Conservation (phyloP, 139 green algal species). For the Chlamydomonas sp. region DNA sequence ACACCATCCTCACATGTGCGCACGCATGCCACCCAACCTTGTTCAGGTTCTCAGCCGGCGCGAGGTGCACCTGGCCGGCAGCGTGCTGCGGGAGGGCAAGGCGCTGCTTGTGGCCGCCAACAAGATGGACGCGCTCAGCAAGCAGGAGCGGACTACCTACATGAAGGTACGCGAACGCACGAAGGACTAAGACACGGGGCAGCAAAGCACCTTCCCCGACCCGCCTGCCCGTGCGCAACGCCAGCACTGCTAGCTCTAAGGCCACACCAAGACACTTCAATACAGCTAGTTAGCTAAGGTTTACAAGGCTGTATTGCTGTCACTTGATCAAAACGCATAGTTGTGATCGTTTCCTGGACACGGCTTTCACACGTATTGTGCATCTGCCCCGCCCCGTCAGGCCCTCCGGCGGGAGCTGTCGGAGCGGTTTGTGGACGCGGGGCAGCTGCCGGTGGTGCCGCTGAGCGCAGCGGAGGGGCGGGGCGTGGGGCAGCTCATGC, state of each 20-base stretch:
- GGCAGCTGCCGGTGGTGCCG: constrained; percentile 56
- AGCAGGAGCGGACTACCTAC: constrained; percentile 15
- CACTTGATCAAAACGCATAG: too few relatives aligned
- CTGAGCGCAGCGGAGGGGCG: constrained; percentile 69
- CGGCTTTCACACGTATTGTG: too few relatives aligned
- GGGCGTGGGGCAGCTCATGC: constrained; percentile 65
- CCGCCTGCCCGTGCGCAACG: neutral
- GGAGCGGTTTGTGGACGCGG: constrained; percentile 49
- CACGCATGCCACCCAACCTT: neutral
- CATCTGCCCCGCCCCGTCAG: neutral
- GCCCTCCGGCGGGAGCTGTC: constrained; percentile 44
- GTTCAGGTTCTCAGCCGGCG: constrained; percentile 57
- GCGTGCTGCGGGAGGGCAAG: constrained; percentile 69
- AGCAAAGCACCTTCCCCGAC: neutral
- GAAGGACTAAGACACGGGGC: neutral
- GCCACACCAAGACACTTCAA: too few relatives aligned
- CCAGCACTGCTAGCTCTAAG: too few relatives aligned
- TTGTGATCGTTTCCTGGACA: too few relatives aligned
- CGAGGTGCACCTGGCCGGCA: constrained; percentile 73
- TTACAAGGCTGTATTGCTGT: too few relatives aligned
- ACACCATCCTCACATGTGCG: neutral
- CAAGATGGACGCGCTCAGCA: constrained; percentile 79
- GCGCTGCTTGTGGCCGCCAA: constrained; percentile 81
- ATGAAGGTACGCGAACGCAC: neutral
- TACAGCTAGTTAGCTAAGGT: too few relatives aligned